Evolutionary conservation across 495 filamentous ascomycete genomes (phyloP).

Genomic region (Trichoderma parareesei): DNA sequence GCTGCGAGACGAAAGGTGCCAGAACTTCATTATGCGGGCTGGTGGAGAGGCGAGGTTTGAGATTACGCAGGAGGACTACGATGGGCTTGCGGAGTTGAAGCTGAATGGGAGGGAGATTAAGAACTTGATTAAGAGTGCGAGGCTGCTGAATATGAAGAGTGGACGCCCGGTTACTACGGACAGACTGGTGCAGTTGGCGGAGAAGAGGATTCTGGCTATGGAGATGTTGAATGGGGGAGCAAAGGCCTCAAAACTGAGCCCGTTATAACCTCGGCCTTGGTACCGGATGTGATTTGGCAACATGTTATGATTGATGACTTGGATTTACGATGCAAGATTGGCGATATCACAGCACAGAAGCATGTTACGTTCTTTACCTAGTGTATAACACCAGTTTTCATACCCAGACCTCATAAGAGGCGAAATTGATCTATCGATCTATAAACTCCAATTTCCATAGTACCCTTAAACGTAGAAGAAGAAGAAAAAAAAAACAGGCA

Average conservation of each 20-base stretch:
- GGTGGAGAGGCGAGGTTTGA: slow-evolving; percentile 9
- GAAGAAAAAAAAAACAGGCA: no score
- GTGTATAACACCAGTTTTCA: no score
- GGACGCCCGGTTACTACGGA: neutral
- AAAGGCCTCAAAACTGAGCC: neutral
- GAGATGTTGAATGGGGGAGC: neutral
- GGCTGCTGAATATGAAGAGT: neutral
- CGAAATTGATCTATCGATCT: no score
- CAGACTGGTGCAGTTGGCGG: neutral
- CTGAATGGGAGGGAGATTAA: slow-evolving; percentile 18
- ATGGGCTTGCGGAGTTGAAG: slow-evolving; percentile 8
- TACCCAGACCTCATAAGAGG: no score
- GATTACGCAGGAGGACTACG: neutral
- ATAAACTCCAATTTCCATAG: no score
- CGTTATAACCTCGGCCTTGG: no score
- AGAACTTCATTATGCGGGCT: slow-evolving; percentile 10
- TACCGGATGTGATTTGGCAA: no score
- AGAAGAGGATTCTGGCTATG: neutral
- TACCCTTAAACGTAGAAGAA: no score
- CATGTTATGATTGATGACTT: no score
- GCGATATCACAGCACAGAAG: no score
- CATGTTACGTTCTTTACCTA: no score
- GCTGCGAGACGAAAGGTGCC: slow-evolving; percentile 14
- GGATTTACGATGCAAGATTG: no score
- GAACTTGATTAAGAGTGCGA: slow-evolving; percentile 15